Percentiles rank a stretch among this genome's conserved stretches.
Conservation (phyloP, 176 grass and related monocot genomes). For the Neostapfia colusana region DNA sequence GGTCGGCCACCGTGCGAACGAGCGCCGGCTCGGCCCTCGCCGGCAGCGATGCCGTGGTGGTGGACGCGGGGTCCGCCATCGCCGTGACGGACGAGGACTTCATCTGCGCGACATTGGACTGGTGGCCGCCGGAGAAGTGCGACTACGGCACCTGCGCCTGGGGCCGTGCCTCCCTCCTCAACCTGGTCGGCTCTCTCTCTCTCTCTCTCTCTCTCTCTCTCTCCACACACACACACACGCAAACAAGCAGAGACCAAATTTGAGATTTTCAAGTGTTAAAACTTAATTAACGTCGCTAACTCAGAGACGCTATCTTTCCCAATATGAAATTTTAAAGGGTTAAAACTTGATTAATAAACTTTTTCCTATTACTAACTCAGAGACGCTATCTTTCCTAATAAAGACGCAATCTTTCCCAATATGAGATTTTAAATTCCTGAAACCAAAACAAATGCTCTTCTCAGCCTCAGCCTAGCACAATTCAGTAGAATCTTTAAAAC, state of each 20-base stretch:
- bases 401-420: background rate
- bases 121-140: conserved; percentile 91
- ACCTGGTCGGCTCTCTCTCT: conserved; percentile 44
- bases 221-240: background rate
- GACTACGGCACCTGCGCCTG: conserved; percentile 85
- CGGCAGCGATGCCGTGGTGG: conserved; percentile 32
- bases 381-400: background rate
- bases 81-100: conserved; percentile 64
- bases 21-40: conserved; percentile 12
- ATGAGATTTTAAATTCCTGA: background rate
- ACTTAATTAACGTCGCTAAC: background rate
- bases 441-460: background rate
- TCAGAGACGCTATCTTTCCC: background rate
- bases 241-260: background rate
- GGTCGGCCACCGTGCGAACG: conserved; percentile 30
- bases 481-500: background rate
- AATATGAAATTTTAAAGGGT: background rate
- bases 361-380: background rate
- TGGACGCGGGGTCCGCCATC: conserved; percentile 48
- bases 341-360: background rate
- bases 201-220: no score
- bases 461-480: background rate
- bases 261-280: background rate
- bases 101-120: conserved; percentile 82
- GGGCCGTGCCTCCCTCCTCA: conserved; percentile 68